These are phyloP conservation scores for Eucalyptus tenuipes DNA, from an alignment of 345 rosid genomes.

Conservation along the genomic window DNA sequence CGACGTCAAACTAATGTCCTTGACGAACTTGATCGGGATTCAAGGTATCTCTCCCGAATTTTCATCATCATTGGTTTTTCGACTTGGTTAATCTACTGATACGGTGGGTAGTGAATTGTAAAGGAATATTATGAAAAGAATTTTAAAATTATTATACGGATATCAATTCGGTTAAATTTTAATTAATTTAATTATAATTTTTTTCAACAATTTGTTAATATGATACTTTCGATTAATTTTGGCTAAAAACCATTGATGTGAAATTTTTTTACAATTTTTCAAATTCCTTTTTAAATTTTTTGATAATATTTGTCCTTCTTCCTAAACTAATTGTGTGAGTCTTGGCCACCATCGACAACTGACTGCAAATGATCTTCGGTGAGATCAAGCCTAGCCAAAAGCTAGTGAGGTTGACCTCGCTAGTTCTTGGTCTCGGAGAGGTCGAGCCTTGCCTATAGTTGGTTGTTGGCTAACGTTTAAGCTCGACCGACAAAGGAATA, in stretches of 20 bases:
- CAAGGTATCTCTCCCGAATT: neutral
- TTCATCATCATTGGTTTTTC: neutral
- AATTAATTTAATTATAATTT: accelerated
- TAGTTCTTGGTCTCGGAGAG: accelerated
- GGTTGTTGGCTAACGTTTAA: accelerated
- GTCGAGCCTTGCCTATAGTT: accelerated
- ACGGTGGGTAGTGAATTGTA: accelerated
- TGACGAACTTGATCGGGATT: neutral
- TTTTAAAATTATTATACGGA: accelerated
- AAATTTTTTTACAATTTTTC: neutral
- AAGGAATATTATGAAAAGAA: accelerated
- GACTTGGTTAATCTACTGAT: neutral
- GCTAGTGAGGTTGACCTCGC: neutral
- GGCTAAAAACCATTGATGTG: accelerated
- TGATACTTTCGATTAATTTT: too few species aligned
- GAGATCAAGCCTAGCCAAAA: neutral
- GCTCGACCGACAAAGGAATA: neutral
- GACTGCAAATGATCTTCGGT: accelerated
- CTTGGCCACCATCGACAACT: too few species aligned
- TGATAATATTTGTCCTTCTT: too few species aligned
- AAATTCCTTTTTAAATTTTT: too few species aligned
- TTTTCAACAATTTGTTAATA: accelerated
- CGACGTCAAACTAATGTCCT: neutral
- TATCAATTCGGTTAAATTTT: accelerated
- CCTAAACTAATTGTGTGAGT: too few species aligned